Evolutionary conservation across 148 eudicot species (phyloP), one percentile per base, ranked within the genome.

Genomic region (Persicaria tinctoria): DNA sequence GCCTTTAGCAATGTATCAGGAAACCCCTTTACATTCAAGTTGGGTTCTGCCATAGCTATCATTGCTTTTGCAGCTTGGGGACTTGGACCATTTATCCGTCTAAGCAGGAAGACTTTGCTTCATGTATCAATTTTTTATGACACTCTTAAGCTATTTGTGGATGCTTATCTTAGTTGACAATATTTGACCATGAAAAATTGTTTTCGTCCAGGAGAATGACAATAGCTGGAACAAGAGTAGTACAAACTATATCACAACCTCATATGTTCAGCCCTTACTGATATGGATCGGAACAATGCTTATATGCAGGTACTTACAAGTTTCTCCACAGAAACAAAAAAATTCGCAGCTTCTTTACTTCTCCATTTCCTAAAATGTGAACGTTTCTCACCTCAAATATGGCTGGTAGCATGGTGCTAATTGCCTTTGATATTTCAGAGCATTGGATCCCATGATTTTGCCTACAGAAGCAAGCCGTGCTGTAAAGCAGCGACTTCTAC

Each of bases 251-350:
- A 88, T 90, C 69, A 80, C 85, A 80, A 87, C 92, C 44, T 89
- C 93, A 44, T 95, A 95, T 82, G 62, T 95, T 80, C 96, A 84
- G 78, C 97, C 99, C 75, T 78, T 95, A 80, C 74, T 95, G 83
- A 83, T 95, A 47, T 95, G 99, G 99, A 80, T 87, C 6, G 97
- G 94, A 75, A 91, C 89, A 73, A 81, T 81, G 14, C 89, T 92
- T 63, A 80, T 95, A 71, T 95, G 96, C 97, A 95, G 97, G 98
- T 91, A 46, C 41, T 78, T 48, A 70, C 77, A 17, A 27, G 7
- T 74, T 41, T 55, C 23, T 46, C 17, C 18, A 7, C 8, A 20
- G 44, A 45, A 70, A 32, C 5, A 46, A 14, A 20, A 16, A 60
- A 17, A 2, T 11, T 60, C 66, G 3, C 41, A 2, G 41, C 41